These are phyloP conservation scores for Cyanophora paradoxa DNA, from an alignment of 78 protist species.

Conservation along the genomic window DNA sequence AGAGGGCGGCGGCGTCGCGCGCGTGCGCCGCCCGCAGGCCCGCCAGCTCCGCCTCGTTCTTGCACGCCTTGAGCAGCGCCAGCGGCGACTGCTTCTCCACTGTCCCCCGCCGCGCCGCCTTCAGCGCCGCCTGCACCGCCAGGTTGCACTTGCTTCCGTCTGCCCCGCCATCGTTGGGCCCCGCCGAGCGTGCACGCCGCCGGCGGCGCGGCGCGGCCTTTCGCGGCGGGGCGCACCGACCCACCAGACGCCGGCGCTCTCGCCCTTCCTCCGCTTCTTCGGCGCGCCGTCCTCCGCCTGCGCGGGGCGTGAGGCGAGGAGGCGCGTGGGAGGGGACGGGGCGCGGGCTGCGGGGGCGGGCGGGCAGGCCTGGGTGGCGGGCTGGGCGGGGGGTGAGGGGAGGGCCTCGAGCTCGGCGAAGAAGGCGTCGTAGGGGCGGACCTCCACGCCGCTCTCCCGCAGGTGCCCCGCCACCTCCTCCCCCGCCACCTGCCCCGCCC, in stretches of 20 bases:
- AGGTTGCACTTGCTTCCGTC: too few species aligned
- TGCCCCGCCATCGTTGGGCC: too few species aligned
- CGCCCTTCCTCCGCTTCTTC: constrained; percentile 4
- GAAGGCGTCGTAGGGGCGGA: constrained; percentile 22
- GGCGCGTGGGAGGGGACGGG: too few species aligned
- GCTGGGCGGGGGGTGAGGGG: too few species aligned
- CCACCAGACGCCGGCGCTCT: neutral
- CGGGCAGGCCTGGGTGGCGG: neutral
- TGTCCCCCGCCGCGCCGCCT: neutral
- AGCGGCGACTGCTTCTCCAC: constrained; percentile 33
- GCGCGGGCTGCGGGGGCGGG: neutral
- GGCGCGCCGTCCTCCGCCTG: neutral
- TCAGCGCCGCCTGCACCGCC: neutral
- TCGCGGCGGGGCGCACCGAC: neutral
- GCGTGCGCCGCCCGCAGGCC: constrained; percentile 50
- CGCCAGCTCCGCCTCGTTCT: constrained; percentile 68
- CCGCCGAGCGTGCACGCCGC: too few species aligned
- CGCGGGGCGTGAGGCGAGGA: neutral
- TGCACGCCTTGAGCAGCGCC: constrained; percentile 51
- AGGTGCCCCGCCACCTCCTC: constrained; percentile 13
- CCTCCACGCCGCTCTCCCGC: too few species aligned
- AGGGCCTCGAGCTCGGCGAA: neutral
- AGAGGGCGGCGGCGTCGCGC: constrained; percentile 49
- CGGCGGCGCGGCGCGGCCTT: neutral
- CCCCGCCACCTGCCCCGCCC: neutral